Conservation (phyloP, 2,329 filamentous ascomycete genomes). For the Ramularia collo-cygni region DNA sequence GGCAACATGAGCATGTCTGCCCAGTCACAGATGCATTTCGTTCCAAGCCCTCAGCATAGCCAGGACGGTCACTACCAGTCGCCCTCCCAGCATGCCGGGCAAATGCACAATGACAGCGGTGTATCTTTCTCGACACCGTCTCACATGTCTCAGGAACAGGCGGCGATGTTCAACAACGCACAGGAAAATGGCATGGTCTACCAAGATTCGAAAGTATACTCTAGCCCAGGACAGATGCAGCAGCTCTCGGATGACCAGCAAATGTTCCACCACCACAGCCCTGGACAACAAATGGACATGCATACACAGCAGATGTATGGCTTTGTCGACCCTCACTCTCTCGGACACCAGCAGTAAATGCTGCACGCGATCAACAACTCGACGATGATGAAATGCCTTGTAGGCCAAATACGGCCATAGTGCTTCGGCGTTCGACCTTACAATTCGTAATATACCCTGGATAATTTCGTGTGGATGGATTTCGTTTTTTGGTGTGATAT, state of each 20-base stretch:
- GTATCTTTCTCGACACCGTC: slow-evolving; percentile 32
- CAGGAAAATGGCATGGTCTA: slow-evolving; percentile 33
- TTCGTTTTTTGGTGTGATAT: slow-evolving; percentile 7
- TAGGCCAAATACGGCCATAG: slow-evolving; percentile 9
- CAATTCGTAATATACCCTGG: slow-evolving; percentile 21
- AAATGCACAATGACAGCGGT: slow-evolving; percentile 31
- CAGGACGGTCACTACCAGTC: slow-evolving; percentile 27
- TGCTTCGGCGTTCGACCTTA: slow-evolving; percentile 14
- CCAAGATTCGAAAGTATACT: slow-evolving; percentile 38
- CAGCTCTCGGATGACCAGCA: slow-evolving; percentile 27
- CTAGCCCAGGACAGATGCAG: slow-evolving; percentile 31
- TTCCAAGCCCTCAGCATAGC: slow-evolving; percentile 21
- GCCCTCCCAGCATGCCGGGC: slow-evolving; percentile 21
- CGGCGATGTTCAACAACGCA: slow-evolving; percentile 27
- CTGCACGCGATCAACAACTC: slow-evolving; percentile 7
- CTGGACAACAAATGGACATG: slow-evolving; percentile 37
- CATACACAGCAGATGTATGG: slow-evolving; percentile 41
- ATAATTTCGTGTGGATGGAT: slow-evolving; percentile 21
- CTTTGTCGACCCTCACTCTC: slow-evolving; percentile 38
- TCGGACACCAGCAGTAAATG: slow-evolving; percentile 23
- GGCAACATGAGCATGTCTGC: slow-evolving; percentile 17
- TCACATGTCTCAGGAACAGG: slow-evolving; percentile 25
- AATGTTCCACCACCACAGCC: slow-evolving; percentile 27
- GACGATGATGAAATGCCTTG: slow-evolving; percentile 14
- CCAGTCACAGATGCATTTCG: slow-evolving; percentile 25